These are phyloP conservation scores for Colletotrichum graminicola DNA, from an alignment of 2,329 filamentous ascomycete species.

Conservation along the genomic window DNA sequence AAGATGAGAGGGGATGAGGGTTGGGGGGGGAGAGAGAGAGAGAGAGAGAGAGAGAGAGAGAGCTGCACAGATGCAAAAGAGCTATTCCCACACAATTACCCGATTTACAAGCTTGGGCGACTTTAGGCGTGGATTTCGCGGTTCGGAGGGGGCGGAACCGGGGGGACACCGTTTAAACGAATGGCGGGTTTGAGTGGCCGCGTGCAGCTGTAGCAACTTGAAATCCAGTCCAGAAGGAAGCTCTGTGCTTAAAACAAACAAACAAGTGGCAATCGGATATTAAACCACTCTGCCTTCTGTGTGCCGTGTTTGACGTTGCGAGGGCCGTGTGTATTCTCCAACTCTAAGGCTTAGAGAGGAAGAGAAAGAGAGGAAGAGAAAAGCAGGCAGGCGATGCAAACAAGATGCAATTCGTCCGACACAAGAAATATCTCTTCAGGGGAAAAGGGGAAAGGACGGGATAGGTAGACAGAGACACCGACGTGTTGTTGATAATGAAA, in stretches of 20 bases:
- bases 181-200: conserved; percentile 32
- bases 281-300: background rate
- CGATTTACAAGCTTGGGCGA: conserved; percentile 14
- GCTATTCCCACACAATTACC: conserved; percentile 18
- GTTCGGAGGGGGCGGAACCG: conserved; percentile 10
- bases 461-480: background rate
- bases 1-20: conserved; percentile 6
- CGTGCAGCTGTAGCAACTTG: conserved; percentile 41
- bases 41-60: background rate
- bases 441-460: background rate
- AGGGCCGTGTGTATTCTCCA: background rate
- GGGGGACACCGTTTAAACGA: conserved; percentile 27
- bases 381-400: background rate
- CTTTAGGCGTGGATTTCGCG: conserved; percentile 27
- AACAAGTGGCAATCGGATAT: background rate
- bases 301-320: background rate
- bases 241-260: conserved; percentile 18
- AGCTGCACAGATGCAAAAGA: background rate
- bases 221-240: conserved; percentile 11
- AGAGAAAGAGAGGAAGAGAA: background rate
- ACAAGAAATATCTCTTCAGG: background rate
- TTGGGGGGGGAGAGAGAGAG: too few species aligned
- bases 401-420: background rate
- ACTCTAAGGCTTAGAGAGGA: background rate
- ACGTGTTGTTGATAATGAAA: background rate